A percentile compares a stretch with the other conserved stretches of the same genome.
Conservation (phyloP, 768 basidiomycete genomes). For the Lactarius hengduanensis region DNA sequence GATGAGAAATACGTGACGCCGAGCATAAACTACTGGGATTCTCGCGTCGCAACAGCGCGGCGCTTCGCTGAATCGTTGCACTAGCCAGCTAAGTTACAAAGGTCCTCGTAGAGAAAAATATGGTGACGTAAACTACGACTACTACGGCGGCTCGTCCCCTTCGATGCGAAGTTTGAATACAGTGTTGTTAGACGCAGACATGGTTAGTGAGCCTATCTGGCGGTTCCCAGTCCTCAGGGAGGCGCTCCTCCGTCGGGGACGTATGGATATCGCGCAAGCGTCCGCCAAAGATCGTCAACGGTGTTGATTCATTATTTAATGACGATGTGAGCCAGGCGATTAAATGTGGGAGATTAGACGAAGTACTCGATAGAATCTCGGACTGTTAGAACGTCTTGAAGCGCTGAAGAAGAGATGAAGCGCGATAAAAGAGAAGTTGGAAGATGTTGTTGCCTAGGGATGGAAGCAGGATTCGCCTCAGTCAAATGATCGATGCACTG, state of each 20-base stretch:
- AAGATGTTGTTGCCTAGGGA: too few relatives aligned
- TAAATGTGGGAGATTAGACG: background rate
- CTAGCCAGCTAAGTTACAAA: background rate
- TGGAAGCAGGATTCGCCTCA: too few relatives aligned
- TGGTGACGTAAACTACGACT: background rate
- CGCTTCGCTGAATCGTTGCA: background rate
- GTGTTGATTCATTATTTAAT: conserved; percentile 51
- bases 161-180: conserved; percentile 35
- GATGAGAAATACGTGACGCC: too few relatives aligned
- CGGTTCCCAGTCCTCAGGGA: conserved; percentile 72
- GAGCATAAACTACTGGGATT: too few relatives aligned
- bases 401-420: too few relatives aligned
- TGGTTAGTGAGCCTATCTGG: conserved; percentile 54
- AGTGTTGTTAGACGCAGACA: conserved; percentile 50
- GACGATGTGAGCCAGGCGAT: background rate
- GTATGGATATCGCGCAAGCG: conserved; percentile 52
- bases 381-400: too few relatives aligned
- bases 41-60: background rate
- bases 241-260: conserved; percentile 63
- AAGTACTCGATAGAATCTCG: too few relatives aligned
- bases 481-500: too few relatives aligned
- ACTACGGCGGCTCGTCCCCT: conserved; percentile 23
- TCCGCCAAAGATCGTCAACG: conserved; percentile 68
- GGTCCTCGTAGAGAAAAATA: background rate
- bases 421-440: too few relatives aligned